Evolutionary conservation across 73 alveolate genomes (phyloP).

Genomic region (Blepharisma stoltei): DNA sequence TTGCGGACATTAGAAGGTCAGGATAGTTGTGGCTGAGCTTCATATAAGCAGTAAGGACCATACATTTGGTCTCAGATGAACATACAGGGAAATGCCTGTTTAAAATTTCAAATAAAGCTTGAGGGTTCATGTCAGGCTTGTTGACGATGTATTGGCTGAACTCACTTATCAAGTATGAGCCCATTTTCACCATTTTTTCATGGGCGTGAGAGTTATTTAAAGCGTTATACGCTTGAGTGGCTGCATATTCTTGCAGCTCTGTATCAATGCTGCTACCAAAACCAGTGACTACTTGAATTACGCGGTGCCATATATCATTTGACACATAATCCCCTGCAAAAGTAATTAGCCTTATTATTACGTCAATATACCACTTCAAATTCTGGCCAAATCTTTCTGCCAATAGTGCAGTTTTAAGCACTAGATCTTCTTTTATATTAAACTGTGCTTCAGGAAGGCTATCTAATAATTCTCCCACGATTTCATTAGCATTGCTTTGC

Average conservation of each 20-base stretch:
- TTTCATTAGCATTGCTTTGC: conserved; percentile 78
- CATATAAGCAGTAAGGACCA: conserved; percentile 83
- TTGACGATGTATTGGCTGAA: conserved; percentile 75
- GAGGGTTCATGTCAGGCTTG: conserved; percentile 48
- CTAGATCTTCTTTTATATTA: conserved; percentile 93
- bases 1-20: conserved; percentile 63
- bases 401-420: conserved; percentile 92
- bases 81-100: conserved; percentile 75
- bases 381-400: conserved; percentile 96
- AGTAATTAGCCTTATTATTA: conserved; percentile 89
- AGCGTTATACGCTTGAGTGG: conserved; percentile 70
- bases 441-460: conserved; percentile 91
- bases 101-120: conserved; percentile 66
- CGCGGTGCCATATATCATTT: conserved; percentile 94
- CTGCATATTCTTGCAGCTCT: conserved; percentile 88
- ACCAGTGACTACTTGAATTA: conserved; percentile 93
- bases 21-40: conserved; percentile 76
- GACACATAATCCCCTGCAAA: conserved; percentile 97
- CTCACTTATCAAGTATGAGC: conserved; percentile 92
- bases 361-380: conserved; percentile 96
- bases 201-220: conserved; percentile 80
- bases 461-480: conserved; percentile 90
- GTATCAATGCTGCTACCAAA: conserved; percentile 88
- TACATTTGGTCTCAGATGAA: conserved; percentile 76
- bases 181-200: conserved; percentile 91